Evolutionary conservation across 345 rosid species (phyloP).

Genomic region (Eucalyptus globulus): DNA sequence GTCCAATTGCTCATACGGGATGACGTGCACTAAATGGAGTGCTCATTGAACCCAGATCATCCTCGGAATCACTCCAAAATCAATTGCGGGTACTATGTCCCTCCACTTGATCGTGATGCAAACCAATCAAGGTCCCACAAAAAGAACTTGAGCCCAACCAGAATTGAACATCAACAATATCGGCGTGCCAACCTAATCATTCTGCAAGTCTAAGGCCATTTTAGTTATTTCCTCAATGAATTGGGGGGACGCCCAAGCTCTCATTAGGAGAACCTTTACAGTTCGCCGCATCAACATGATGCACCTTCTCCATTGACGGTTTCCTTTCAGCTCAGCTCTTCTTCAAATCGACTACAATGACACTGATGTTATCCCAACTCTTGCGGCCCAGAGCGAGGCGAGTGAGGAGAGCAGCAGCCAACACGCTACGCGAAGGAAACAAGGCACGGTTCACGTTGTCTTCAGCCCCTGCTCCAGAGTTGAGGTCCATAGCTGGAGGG

Average conservation of each 20-base stretch:
- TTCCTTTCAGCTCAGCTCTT: not conserved
- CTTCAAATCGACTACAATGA: conserved; percentile 59
- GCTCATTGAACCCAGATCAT: not conserved
- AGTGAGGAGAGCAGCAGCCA: conserved; percentile 62
- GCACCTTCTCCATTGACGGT: not conserved
- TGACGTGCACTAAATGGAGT: not conserved
- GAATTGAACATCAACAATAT: not conserved
- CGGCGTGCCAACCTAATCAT: not conserved
- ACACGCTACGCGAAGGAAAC: conserved; percentile 34
- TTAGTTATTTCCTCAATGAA: not conserved
- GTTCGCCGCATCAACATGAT: not conserved
- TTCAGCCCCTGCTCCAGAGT: not conserved
- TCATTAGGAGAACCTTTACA: not conserved
- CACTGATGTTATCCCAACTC: conserved; percentile 72
- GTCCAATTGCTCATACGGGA: not conserved
- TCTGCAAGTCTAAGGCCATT: not conserved
- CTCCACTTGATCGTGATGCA: not conserved
- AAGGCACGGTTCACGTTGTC: conserved; percentile 6
- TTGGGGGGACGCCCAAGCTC: not conserved
- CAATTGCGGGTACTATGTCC: not conserved
- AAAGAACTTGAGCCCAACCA: not conserved
- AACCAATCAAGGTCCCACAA: not conserved
- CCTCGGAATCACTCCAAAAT: not conserved
- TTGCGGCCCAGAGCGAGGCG: conserved; percentile 63
- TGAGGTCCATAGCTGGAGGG: not conserved